Base-by-base conservation (phyloP, 805 yeast genomes). In the Saturnispora galanensis region DNA sequence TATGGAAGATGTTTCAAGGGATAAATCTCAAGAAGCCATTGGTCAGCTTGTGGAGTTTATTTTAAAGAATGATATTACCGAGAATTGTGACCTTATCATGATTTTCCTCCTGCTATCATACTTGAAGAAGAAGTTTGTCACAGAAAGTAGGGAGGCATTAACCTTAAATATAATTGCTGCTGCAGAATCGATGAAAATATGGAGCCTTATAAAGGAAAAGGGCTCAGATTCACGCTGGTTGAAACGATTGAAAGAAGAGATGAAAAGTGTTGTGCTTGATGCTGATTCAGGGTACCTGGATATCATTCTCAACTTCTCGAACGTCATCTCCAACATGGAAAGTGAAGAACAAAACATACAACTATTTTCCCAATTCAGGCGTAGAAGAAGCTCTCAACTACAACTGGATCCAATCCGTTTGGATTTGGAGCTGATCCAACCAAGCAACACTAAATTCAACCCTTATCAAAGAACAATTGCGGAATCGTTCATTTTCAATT, bases 401-500 rank as follows among this genome's bases (percentile, higher is more conserved):
- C n/a, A 31, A 7, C 12, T 38, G 26, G 46, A 38, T 39, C 32
- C 38, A n/a, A 17, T 35, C n/a, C 21, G 31, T 34, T 17, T 44
- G 18, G 37, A 44, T 21, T 17, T 33, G 15, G 39, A 18, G 11
- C 12, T 44, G 13, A 34, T 31, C 6, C 34, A 13, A 7, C 33
- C 12, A 17, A 31, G 35, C 9, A n/a, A 31, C 11, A 9, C 21
- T 2, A 16, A 17, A n/a, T 5, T 30, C 9, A 17, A 18, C 4
- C 54, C 58, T 1, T 48, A 46, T 33, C 69, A 66, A 47, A 55
- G 70, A 38, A 67, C 69, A 52, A 59, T 69, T 38, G 45, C 68
- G 17, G 77, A 72, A 42, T 69, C 73, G 33, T 71, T 70, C 47
- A 49, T 69, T 2, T 72, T 65, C 57, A 71, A 71, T 49, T 72